Evolutionary conservation across 495 filamentous ascomycete species (phyloP).

Genomic region (Patellaria atrata): DNA sequence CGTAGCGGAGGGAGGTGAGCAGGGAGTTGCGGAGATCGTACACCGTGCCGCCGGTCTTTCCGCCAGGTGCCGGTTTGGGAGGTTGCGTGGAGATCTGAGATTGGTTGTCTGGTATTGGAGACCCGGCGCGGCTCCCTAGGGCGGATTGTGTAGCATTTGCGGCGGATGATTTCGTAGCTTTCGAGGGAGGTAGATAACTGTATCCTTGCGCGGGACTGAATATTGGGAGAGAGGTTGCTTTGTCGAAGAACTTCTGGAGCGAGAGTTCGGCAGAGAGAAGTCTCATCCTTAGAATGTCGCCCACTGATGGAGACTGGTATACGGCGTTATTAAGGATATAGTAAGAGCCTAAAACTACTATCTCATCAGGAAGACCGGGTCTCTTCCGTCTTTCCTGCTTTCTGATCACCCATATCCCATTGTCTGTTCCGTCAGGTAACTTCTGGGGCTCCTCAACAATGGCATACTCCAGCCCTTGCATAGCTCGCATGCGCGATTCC

Average conservation of each 20-base stretch:
- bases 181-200: constrained; percentile 49
- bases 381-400: constrained; percentile 57
- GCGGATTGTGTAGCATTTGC: constrained; percentile 4
- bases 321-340: constrained; percentile 76
- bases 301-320: constrained; percentile 75
- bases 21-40: constrained; percentile 17
- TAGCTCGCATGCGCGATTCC: constrained; percentile 57
- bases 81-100: constrained; percentile 27
- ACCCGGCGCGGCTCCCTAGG: constrained; percentile 3
- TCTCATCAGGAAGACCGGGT: constrained; percentile 42
- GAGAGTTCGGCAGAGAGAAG: constrained; percentile 47
- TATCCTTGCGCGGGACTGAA: constrained; percentile 65
- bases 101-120: constrained; percentile 2
- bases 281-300: constrained; percentile 59
- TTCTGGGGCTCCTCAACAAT: constrained; percentile 33
- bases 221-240: constrained; percentile 45
- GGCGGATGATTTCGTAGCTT: constrained; percentile 24
- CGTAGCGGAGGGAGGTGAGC: constrained; percentile 14
- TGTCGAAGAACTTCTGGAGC: constrained; percentile 52
- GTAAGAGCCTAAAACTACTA: constrained; percentile 61
- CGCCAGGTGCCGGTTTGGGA: constrained; percentile 20
- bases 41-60: constrained; percentile 33
- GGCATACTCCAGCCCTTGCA: constrained; percentile 48
- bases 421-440: constrained; percentile 43
- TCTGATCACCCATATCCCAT: constrained; percentile 80